Base-by-base conservation (phyloP, 1,284 basidiomycete genomes). In the Heterobasidion annosum region DNA sequence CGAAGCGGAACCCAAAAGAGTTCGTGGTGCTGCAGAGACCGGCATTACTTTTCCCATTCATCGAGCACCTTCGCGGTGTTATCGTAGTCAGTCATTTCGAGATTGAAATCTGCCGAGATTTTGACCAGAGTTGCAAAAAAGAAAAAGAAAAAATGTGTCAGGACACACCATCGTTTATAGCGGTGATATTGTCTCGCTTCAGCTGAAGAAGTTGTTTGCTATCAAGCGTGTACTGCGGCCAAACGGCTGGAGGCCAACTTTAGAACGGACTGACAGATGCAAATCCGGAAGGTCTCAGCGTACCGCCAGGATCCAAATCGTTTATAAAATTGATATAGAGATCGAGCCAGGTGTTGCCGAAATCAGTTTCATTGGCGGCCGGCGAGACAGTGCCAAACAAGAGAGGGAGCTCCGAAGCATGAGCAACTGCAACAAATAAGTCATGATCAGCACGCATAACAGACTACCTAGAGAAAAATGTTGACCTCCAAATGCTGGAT, bases 251-350 rank as follows among this genome's bases (percentile, higher is more conserved):
- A 49, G 9, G 6, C 15, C 3, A 15, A 10, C 8, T 15, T 54
- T 43, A 43, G 25, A 19, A 19, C 3, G 33, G 25, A n/a, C 15
- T 32, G 51, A 37, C 32, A 50, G n/a, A 48, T 40, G 25, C 48
- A 40, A 48, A 34, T 52, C 53, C 25, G 46, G 33, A 44, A 32
- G 7, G 19, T 34, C 5, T 34, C 35, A 2, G 60, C 70, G 55
- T 56, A 80, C 79, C 56, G 55, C 79, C 79, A 15, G 79, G 80
- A 57, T 76, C 70, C 42, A 80, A 64, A 60, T 81, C 74, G 57
- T 70, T 68, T 40, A 81, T 65, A 58, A 82, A 82, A 57, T 73
- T 77, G 64, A 82, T 69, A 56, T 77, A 81, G 57, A 74, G 76
- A 61, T 78, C 77, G 5, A 72, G 67, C 65, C 76, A 67, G 52